A percentile compares a stretch with the other conserved stretches of the same genome.
phyloP scores from a whole-genome alignment of 768 basidiomycete genomes.

The Pulveroboletus sp. region DNA sequence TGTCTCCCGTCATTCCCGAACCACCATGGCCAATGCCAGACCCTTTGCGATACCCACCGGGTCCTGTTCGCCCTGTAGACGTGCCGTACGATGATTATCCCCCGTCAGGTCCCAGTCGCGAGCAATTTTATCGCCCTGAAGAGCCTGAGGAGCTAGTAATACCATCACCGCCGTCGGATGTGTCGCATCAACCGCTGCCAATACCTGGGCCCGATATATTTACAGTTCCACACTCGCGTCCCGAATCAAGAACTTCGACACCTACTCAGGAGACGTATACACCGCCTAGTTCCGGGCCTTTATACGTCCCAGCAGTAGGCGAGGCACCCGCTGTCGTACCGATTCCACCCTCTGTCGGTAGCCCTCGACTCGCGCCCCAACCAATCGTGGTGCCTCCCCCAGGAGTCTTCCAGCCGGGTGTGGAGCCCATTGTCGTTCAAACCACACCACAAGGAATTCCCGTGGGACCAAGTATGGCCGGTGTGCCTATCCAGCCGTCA shows the following conservation, averaged over 20 bases:
- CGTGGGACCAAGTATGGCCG: constrained; percentile 4
- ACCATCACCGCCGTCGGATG: constrained; percentile 21
- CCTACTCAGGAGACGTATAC: constrained; percentile 23
- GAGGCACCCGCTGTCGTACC: constrained; percentile 19
- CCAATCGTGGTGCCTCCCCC: constrained; percentile 19
- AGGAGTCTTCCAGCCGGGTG: constrained; percentile 9
- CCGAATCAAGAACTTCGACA: constrained; percentile 21
- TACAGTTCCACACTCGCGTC: constrained; percentile 12
- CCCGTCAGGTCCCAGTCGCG: constrained; percentile 1
- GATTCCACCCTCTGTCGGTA: constrained; percentile 8
- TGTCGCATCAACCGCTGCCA: constrained; percentile 15
- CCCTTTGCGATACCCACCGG: constrained; percentile 10
- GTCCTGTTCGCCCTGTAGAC: constrained; percentile 40
- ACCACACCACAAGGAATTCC: constrained; percentile 5
- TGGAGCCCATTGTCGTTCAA: constrained; percentile 4
- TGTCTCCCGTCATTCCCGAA: constrained; percentile 27
- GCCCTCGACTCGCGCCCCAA: constrained; percentile 7
- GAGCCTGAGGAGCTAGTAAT: constrained; percentile 21
- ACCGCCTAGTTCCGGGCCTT: constrained; percentile 2
- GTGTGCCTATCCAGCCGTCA: background rate
- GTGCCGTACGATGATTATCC: constrained; percentile 7
- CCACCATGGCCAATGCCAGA: constrained; percentile 25
- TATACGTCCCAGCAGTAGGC: constrained; percentile 8
- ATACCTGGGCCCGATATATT: constrained; percentile 15
- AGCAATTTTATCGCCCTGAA: constrained; percentile 2